Evolutionary conservation across 1,284 basidiomycete genomes (phyloP), one percentile per base, ranked within the genome.

Genomic region (Ustilago xerochloae): DNA sequence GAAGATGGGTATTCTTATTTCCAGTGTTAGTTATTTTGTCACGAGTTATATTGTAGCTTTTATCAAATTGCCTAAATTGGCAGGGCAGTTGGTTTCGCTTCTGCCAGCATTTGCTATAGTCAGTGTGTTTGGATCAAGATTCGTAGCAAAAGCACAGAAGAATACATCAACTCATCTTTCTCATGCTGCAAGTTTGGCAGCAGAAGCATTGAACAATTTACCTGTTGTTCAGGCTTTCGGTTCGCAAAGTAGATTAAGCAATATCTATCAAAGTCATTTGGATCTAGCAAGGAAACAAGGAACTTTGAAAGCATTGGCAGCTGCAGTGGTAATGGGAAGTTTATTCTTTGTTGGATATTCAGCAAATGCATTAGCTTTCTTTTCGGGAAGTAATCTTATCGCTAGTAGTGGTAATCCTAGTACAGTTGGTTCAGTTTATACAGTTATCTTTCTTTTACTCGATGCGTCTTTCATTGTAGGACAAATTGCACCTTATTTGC

Each of bases 301-400:
- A 22, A 63, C 73, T 24, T 57, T 61, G 30, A 75, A 77, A 24
- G 77, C 79, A 20, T 39, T 78, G 6, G 62, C 66, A 1, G 78
- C 79, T 2, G 78, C 73, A 7, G 48, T 55, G 32, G 75, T 78
- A 45, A 55, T 81, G 20, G 79, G 79, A 12, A 65, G 30, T 30
- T 61, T 81, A 36, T 81, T 81, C 50, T 79, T 79, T 46, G 77
- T 81, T 18, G 78, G 73, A 0, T 81, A 81, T 58, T 70, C 75
- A 28, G 77, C 79, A 4, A 81, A 81, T 39, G 77, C 79, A 20
- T 56, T 79, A 29, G 79, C 79, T 0, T 81, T 81, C 53, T 75
- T 73, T 56, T 68, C 65, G 3, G 79, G 79, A 10, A 73, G 70
- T 6, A 75, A 70, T 13, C 49, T 76, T 45, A 79, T 81, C 20